Evolutionary conservation across 164 flowering plant species (phyloP), one percentile per base, ranked within the genome.

Genomic region (Sedum album): DNA sequence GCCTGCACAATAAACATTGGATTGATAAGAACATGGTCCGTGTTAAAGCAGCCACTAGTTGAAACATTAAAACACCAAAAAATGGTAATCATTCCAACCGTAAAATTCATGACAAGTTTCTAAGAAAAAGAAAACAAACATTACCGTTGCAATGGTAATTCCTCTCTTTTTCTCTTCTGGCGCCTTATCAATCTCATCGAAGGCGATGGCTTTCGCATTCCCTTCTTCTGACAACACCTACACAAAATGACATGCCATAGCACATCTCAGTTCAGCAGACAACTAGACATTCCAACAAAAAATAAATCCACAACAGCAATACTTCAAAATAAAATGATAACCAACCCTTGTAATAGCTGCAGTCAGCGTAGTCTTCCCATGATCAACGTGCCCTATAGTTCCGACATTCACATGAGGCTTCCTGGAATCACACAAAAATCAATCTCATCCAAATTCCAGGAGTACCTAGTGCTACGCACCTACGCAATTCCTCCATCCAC

Each of bases 361-460:
- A 21, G 88, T 86, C 44, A 86, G 83, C 15, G 90, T 86, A 70
- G 88, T 86, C 68, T 86, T 84, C 17, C 88, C 90, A 73, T 86
- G 90, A 82, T 86, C 90, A 61, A 84, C 88, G 48, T 86, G 88
- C 55, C 90, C 88, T 21, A 84, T 86, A 2, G 90, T 84, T 20
- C 86, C 86, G 49, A 86, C 82, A 76, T 86, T 86, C 49, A 86
- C 80, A 57, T 84, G 90, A 73, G 90, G 90, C 66, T 86, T 86
- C 53, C 82, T 86, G 31, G 10, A 26, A 0, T 14, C 31, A 26
- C 31, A 26, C 31, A 55, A 55, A 55, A 55, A 1, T 25, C 61
- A 55, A 55, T 11, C 2, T 25, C 2, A 18, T 14, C 11, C 5
- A 53, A 23, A 53, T 53, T 23, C 21, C 60, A 53, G 1, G 2